Evolutionary conservation across 345 rosid genomes (phyloP).

Genomic region (Eucalyptus decipiens): DNA sequence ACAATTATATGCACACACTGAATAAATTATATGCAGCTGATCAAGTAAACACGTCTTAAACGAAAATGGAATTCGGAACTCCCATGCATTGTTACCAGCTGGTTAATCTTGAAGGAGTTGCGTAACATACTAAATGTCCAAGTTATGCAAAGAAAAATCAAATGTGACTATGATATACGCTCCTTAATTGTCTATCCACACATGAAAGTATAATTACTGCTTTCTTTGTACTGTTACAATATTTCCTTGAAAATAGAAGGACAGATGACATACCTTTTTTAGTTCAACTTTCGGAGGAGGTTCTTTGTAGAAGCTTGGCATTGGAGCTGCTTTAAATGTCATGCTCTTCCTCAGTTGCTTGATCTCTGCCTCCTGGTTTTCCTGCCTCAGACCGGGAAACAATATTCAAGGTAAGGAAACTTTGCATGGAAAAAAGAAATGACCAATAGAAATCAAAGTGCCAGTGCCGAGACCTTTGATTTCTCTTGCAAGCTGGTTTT

Average conservation of each 20-base stretch:
- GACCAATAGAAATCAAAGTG: not conserved
- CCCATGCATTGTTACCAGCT: not conserved
- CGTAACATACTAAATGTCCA: not conserved
- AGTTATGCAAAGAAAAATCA: not conserved
- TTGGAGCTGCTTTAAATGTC: slow-evolving; percentile 89
- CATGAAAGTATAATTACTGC: not conserved
- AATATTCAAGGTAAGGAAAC: not conserved
- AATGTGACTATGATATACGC: not conserved
- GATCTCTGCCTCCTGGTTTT: slow-evolving; percentile 87
- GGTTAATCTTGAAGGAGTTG: not conserved
- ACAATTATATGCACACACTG: not conserved
- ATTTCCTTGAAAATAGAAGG: not conserved
- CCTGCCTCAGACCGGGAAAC: slow-evolving; percentile 29
- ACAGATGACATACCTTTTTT: slow-evolving; percentile 57
- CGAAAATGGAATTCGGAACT: not conserved
- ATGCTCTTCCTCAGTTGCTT: slow-evolving; percentile 83
- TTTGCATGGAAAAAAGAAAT: not conserved
- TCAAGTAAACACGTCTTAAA: not conserved
- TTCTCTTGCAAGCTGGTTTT: slow-evolving; percentile 65
- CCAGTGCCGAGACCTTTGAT: slow-evolving; percentile 54
- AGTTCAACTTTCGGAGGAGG: slow-evolving; percentile 88
- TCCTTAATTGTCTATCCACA: not conserved
- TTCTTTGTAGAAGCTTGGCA: slow-evolving; percentile 96
- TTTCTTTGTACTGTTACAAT: not conserved
- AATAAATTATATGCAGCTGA: not conserved